Evolutionary conservation across 2,329 filamentous ascomycete genomes (phyloP), one percentile per base, ranked within the genome.

Genomic region (Domatiomyces catenatus): DNA sequence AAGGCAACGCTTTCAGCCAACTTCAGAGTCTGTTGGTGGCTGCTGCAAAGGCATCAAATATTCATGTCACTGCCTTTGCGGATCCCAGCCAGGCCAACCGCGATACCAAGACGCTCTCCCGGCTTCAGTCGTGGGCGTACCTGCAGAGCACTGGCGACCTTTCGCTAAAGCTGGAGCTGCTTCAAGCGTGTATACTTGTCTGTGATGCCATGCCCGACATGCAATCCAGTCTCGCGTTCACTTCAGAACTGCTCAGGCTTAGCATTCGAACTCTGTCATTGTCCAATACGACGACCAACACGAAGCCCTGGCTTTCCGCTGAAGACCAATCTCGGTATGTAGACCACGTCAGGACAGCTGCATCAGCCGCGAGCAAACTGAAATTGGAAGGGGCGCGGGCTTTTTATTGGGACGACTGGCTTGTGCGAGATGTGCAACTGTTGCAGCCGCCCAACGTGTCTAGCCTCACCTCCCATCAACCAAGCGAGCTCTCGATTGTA

Each of bases 331-430:
- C 84, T 19, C 80, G 84, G 22, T 71, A 96, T n/a, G 75, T 82
- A 46, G 85, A 84, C 44, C 94, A 90, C 58, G 89, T 98, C 52
- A 79, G 82, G 36, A 84, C 90, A 55, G 94, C 89, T 0, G 79
- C 89, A 26, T 78, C 75, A 28, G 78, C 92, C n/a, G 83, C 85
- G 0, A 78, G 77, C 53, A 81, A 84, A 52, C 68, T 95, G 22
- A 88, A 88, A 0, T 69, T 88, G 24, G 70, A 75, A 4, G 69
- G 83, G 50, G 67, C 90, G 43, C 75, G 80, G 48, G 88, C 87
- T 5, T 84, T 92, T 58, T 98, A 95, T 63, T 98, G 92, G 92
- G 92, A 98, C 64, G 87, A 94, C 61, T 96, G 96, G 59, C 72
- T 98, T 7, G 76, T 98, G 46, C 81, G 92, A 47, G 80, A 80